Conservation (phyloP, 805 yeast species). For the Suhomyces kilbournensis region DNA sequence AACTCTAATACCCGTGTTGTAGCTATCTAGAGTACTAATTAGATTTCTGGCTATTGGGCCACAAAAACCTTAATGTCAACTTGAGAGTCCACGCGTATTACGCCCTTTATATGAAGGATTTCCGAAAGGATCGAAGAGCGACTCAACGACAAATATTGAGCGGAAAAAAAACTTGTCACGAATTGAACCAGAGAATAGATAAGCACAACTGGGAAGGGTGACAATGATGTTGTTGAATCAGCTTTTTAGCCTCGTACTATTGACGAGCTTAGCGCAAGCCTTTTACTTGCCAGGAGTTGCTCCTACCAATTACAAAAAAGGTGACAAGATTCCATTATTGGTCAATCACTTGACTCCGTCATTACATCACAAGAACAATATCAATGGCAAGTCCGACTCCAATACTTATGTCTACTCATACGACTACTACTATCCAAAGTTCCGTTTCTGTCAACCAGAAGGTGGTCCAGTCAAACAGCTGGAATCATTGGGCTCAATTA, state of each 20-base stretch:
- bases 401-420: slow-evolving; percentile 66
- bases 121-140: slow-evolving; percentile 4
- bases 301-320: slow-evolving; percentile 79
- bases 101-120: not conserved
- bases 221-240: not conserved
- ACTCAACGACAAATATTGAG: not conserved
- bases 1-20: not conserved
- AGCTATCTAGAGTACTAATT: not conserved
- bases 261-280: slow-evolving; percentile 36
- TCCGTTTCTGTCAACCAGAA: slow-evolving; percentile 79
- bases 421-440: slow-evolving; percentile 78
- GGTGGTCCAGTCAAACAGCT: slow-evolving; percentile 68
- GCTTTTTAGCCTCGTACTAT: slow-evolving; percentile 16
- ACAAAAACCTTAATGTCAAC: not conserved
- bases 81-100: not conserved
- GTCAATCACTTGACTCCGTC: slow-evolving; percentile 93
- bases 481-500: slow-evolving; percentile 87
- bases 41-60: not conserved
- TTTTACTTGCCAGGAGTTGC: slow-evolving; percentile 96
- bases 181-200: not conserved
- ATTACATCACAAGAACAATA: slow-evolving; percentile 33
- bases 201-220: not conserved
- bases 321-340: slow-evolving; percentile 69
- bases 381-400: slow-evolving; percentile 31
- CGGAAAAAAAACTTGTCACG: not conserved